These are phyloP conservation scores for Tarenaya hassleriana DNA, from an alignment of 345 rosid species.

Conservation along the genomic window DNA sequence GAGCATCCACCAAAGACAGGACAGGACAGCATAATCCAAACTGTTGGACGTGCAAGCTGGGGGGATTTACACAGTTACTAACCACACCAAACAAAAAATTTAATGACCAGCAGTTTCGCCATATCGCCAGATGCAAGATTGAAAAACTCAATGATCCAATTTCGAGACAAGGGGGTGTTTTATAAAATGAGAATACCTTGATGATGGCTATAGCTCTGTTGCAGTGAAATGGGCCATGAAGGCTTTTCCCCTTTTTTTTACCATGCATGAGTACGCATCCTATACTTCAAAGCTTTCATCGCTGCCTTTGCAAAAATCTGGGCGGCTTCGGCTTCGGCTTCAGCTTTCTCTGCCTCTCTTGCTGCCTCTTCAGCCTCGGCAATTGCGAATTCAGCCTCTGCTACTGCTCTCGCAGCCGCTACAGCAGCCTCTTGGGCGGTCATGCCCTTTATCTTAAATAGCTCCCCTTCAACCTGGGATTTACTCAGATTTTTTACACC, in stretches of 20 bases:
- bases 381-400: slow-evolving; percentile 89
- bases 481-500: slow-evolving; percentile 39
- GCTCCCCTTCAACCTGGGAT: slow-evolving; percentile 51
- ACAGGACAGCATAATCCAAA: too few relatives aligned
- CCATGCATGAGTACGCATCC: slow-evolving; percentile 39
- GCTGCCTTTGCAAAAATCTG: slow-evolving; percentile 78
- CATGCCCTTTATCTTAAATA: slow-evolving; percentile 66
- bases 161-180: too few relatives aligned
- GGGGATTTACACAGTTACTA: slow-evolving; percentile 27
- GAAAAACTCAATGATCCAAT: slow-evolving; percentile 11
- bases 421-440: slow-evolving; percentile 87
- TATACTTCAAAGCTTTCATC: slow-evolving; percentile 53
- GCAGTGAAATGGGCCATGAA: slow-evolving; percentile 12
- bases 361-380: slow-evolving; percentile 97
- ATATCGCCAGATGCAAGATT: slow-evolving; percentile 14
- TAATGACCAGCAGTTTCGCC: slow-evolving; percentile 14
- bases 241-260: slow-evolving; percentile 19
- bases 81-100: slow-evolving; percentile 8
- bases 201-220: slow-evolving; percentile 22
- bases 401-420: slow-evolving; percentile 89
- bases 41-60: too few relatives aligned
- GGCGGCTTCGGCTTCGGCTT: slow-evolving; percentile 97
- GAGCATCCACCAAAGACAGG: slow-evolving; percentile 8
- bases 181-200: background rate
- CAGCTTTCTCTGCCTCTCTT: slow-evolving; percentile 88